Percentiles rank a stretch among this genome's conserved stretches.
Conservation (phyloP, 148 eudicot genomes). For the Silene latifolia region DNA sequence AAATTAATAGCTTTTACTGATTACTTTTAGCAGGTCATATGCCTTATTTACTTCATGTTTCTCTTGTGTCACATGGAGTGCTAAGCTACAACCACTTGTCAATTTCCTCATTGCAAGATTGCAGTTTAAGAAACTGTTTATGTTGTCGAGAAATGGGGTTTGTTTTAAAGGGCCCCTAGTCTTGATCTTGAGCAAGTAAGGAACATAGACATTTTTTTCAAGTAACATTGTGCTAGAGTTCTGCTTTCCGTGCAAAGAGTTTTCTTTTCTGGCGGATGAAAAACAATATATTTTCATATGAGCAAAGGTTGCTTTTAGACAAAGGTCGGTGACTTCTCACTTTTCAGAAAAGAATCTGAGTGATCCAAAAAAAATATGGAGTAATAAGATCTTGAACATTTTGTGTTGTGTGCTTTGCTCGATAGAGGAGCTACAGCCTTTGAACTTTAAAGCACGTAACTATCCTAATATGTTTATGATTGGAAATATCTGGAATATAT, state of each 20-base stretch:
- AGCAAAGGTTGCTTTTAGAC: background rate
- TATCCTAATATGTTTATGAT: background rate
- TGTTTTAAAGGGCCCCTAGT: background rate
- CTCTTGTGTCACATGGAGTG: background rate
- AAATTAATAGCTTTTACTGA: background rate
- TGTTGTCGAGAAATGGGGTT: background rate
- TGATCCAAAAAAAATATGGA: background rate
- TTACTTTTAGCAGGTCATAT: background rate
- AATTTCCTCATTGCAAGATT: background rate
- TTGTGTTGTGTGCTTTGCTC: background rate
- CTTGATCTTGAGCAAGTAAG: background rate
- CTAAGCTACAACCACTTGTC: constrained; percentile 4
- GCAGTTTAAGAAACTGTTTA: background rate
- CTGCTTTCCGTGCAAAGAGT: background rate
- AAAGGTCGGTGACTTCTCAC: background rate
- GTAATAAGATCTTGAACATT: background rate
- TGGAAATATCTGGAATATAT: background rate
- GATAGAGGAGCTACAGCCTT: background rate
- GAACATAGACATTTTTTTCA: background rate
- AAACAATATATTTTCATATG: background rate
- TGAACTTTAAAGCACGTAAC: background rate
- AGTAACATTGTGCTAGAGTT: background rate
- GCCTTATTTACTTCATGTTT: background rate
- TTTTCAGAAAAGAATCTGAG: background rate
- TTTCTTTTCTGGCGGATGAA: background rate